Conservation (phyloP, 108 stramenopile genomes). For the Craspedostauros australis region DNA sequence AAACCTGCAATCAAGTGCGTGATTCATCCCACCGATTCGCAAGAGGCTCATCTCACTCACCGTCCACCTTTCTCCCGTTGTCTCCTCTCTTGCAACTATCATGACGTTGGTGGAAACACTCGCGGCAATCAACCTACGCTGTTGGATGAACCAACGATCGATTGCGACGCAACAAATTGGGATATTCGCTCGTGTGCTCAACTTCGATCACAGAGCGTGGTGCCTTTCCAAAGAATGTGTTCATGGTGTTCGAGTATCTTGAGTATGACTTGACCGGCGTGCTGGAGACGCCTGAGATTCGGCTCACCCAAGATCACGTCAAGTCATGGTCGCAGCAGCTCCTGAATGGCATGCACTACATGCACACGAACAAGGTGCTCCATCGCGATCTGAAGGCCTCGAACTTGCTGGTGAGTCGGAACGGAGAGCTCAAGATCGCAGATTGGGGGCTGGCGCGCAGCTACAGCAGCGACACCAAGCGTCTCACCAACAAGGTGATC, state of each 20-base stretch:
- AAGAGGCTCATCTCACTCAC: too few relatives aligned
- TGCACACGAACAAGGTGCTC: slow-evolving; percentile 91
- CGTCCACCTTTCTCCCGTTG: too few relatives aligned
- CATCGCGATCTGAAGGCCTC: slow-evolving; percentile 94
- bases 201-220: slow-evolving; percentile 50
- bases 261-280: slow-evolving; percentile 87
- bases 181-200: too few relatives aligned
- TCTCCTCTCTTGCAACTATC: too few relatives aligned
- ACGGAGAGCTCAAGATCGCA: slow-evolving; percentile 91
- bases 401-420: slow-evolving; percentile 85
- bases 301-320: slow-evolving; percentile 75
- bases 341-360: slow-evolving; percentile 84
- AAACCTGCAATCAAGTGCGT: too few relatives aligned
- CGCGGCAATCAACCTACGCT: too few relatives aligned
- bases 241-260: slow-evolving; percentile 94
- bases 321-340: slow-evolving; percentile 92
- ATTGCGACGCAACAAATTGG: too few relatives aligned
- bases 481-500: slow-evolving; percentile 90
- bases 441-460: slow-evolving; percentile 94
- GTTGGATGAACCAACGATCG: too few relatives aligned
- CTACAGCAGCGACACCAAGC: slow-evolving; percentile 83
- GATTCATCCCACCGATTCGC: too few relatives aligned
- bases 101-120: too few relatives aligned
- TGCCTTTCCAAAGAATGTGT: slow-evolving; percentile 85
- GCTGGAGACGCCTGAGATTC: slow-evolving; percentile 79